Evolutionary conservation across 768 basidiomycete species (phyloP), one percentile per base, ranked within the genome.

Genomic region (Pleurotus tuoliensis): DNA sequence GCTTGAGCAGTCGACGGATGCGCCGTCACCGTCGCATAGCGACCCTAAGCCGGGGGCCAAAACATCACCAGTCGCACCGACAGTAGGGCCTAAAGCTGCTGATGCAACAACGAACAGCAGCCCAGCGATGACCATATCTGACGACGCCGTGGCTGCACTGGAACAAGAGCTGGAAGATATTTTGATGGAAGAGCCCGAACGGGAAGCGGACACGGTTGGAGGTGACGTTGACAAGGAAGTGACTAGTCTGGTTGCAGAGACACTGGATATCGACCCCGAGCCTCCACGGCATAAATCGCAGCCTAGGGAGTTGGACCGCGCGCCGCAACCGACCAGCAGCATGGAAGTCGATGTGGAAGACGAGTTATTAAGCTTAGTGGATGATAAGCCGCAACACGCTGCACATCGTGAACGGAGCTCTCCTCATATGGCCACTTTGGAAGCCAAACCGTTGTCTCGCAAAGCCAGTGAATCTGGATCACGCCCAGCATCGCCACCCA

Each of bases 341-440:
- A 72, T 69, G 71, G 70, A 72, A 58, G 64, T 74, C 57, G 73
- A 72, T 69, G 79, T 84, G 20, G 85, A 87, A 57, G 81, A 87
- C 60, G 88, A 90, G 69, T 69, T 90, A 48, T 75, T 89, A 56
- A 87, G 86, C 62, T 72, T 90, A 22, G 73, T 90, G 27, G 88
- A 87, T 62, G 86, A 83, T 61, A 48, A 47, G 40, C 55, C 63
- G 13, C 63, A 25, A 41, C 59, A 34, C 18, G 59, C 34, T 48
- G 58, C 9, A 37, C 49, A 5, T 48, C 62, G 30, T 49, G 63
- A 58, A 49, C 47, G 13, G 58, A 63, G 41, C 48, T 59, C 38
- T 53, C 64, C 54, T 53, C 57, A 25, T 20, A 47, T 56, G 27
- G 38, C 44, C 46, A 25, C 15, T 39, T 61, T 58, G 47, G 34